Conservation (phyloP, 2,329 filamentous ascomycete species). For the Colletotrichum chlorophyti region DNA sequence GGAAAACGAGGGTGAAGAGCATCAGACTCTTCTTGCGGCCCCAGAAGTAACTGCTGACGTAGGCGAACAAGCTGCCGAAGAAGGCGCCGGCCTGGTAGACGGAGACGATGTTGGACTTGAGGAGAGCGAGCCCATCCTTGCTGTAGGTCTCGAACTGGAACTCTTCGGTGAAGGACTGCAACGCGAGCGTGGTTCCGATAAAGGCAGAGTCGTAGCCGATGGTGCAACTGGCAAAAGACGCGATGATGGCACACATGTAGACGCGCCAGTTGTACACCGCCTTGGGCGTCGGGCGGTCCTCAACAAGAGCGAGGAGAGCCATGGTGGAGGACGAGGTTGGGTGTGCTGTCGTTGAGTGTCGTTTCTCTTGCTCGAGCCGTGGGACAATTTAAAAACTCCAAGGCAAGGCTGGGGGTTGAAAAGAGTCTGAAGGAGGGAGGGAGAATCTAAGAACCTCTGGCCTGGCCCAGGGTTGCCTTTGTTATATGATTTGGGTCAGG, state of each 20-base stretch:
- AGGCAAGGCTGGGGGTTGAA: slow-evolving; percentile 1
- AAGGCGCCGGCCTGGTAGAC: slow-evolving; percentile 85
- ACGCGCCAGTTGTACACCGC: slow-evolving; percentile 68
- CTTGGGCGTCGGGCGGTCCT: slow-evolving; percentile 63
- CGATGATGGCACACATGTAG: slow-evolving; percentile 59
- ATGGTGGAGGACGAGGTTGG: slow-evolving; percentile 37
- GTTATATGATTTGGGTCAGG: slow-evolving; percentile 18
- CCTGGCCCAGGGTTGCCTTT: slow-evolving; percentile 19
- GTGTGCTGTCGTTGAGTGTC: slow-evolving; percentile 4
- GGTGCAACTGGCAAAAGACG: slow-evolving; percentile 63
- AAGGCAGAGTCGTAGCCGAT: slow-evolving; percentile 76
- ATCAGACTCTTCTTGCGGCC: slow-evolving; percentile 71
- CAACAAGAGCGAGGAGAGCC: slow-evolving; percentile 57
- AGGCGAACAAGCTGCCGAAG: slow-evolving; percentile 78
- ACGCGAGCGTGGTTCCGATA: slow-evolving; percentile 77
- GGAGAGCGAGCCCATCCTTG: slow-evolving; percentile 56
- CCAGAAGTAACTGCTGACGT: slow-evolving; percentile 69
- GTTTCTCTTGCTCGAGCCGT: slow-evolving; percentile 4
- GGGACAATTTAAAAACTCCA: slow-evolving; percentile 15
- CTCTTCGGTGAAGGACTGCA: slow-evolving; percentile 73
- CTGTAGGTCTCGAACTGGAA: slow-evolving; percentile 67
- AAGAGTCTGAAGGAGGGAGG: slow-evolving; percentile 4
- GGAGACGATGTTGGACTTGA: slow-evolving; percentile 79
- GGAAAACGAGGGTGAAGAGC: slow-evolving; percentile 68
- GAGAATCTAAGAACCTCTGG: not conserved